Evolutionary conservation across 179 eudicot species (phyloP).

Genomic region (Kewa caespitosa): DNA sequence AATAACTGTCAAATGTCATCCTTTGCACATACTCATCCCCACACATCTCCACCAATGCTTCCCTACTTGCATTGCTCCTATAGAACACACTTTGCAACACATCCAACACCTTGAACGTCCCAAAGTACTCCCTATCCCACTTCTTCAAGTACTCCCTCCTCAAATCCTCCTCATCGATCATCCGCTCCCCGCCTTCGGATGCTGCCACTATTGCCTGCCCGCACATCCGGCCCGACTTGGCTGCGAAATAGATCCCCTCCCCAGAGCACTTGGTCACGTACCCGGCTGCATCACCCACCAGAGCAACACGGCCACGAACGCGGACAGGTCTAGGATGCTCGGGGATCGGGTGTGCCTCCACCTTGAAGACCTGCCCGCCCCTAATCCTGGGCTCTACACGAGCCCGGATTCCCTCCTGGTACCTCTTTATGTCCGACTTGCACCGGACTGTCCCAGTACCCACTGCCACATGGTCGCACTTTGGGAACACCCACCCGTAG

Average conservation of each 20-base stretch:
- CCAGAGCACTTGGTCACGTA: conserved; percentile 91
- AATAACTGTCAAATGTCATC: conserved; percentile 94
- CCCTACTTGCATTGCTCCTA: conserved; percentile 70
- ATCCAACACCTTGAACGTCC: conserved; percentile 70
- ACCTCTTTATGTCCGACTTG: conserved; percentile 51
- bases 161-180: conserved; percentile 64
- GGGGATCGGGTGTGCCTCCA: conserved; percentile 93
- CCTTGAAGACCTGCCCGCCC: conserved; percentile 72
- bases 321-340: conserved; percentile 82
- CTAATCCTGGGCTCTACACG: conserved; percentile 53
- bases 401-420: conserved; percentile 54
- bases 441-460: conserved; percentile 76
- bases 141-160: conserved; percentile 74
- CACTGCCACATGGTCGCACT: conserved; percentile 92
- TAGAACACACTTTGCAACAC: conserved; percentile 79
- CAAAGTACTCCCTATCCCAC: conserved; percentile 72
- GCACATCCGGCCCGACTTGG: conserved; percentile 77
- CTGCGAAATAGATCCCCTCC: conserved; percentile 88
- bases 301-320: conserved; percentile 73
- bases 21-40: conserved; percentile 91
- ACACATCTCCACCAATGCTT: conserved; percentile 91
- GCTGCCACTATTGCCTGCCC: conserved; percentile 67
- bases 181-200: conserved; percentile 65
- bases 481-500: conserved; percentile 94
- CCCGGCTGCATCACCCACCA: conserved; percentile 89